Evolutionary conservation across 257 asterid genomes (phyloP).

Genomic region (Nicotiana benthamiana): DNA sequence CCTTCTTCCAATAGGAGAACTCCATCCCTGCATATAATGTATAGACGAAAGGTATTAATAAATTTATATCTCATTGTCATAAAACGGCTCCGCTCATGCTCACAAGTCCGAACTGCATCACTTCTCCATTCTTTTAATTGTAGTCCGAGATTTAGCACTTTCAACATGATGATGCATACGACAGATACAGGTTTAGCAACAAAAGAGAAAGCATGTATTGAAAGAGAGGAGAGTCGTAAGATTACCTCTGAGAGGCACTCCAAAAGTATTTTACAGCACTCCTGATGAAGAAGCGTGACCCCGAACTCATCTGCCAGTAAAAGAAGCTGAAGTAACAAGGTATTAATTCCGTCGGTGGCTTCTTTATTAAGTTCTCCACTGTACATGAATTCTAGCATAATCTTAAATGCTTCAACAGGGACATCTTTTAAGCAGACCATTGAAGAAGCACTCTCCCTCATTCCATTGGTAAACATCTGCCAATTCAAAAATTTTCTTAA

Average conservation of each 20-base stretch:
- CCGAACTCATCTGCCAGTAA: constrained; percentile 87
- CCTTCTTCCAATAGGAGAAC: constrained; percentile 72
- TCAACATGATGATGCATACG: constrained; percentile 5
- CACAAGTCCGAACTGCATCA: constrained; percentile 46
- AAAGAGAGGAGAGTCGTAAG: constrained; percentile 2
- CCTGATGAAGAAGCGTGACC: constrained; percentile 88
- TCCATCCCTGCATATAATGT: constrained; percentile 93
- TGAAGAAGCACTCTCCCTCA: constrained; percentile 76
- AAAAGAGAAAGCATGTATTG: neutral
- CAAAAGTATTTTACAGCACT: constrained; percentile 80
- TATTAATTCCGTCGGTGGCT: constrained; percentile 34
- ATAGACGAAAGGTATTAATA: constrained; percentile 64
- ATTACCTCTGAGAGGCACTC: constrained; percentile 91
- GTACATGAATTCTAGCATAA: constrained; percentile 87
- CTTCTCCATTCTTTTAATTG: constrained; percentile 46
- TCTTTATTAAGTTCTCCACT: constrained; percentile 50
- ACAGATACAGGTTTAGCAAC: neutral
- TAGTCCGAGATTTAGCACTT: constrained; percentile 29
- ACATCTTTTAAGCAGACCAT: constrained; percentile 66
- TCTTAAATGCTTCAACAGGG: constrained; percentile 56
- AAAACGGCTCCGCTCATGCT: constrained; percentile 36
- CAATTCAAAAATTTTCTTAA: constrained; percentile 5
- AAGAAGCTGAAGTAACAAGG: constrained; percentile 77
- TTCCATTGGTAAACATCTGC: constrained; percentile 99
- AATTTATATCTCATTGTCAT: constrained; percentile 29